Evolutionary conservation across 2,329 filamentous ascomycete genomes (phyloP).

Genomic region (Ophiostoma piceae): DNA sequence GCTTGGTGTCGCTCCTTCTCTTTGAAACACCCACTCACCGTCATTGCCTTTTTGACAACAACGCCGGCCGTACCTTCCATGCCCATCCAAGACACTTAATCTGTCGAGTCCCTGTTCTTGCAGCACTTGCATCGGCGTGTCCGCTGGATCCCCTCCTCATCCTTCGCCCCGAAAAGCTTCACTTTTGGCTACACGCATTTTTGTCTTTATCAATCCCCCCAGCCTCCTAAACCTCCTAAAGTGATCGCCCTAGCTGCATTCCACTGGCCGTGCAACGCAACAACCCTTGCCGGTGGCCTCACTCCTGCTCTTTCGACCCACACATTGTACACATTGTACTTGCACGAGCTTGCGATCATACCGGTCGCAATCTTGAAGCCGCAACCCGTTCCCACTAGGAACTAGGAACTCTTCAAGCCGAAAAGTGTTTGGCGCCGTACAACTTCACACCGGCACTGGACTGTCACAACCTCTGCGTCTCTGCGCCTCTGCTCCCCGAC

Average conservation of each 20-base stretch:
- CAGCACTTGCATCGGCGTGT: constrained; percentile 3
- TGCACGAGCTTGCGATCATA: constrained; percentile 1
- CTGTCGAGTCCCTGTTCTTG: not conserved
- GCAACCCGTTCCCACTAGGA: not conserved
- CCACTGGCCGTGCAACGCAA: not conserved
- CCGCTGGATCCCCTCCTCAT: not conserved
- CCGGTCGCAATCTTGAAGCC: not conserved
- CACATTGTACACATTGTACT: constrained; percentile 6
- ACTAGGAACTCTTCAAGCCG: not conserved
- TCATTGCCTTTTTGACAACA: constrained; percentile 16
- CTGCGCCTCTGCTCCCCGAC: not conserved
- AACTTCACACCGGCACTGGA: not conserved
- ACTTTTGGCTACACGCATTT: not conserved
- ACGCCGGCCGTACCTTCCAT: not conserved
- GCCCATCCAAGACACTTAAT: not conserved
- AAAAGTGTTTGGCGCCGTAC: not conserved
- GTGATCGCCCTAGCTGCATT: not conserved
- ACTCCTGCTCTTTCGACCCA: not conserved
- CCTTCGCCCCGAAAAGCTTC: not conserved
- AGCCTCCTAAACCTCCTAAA: not conserved
- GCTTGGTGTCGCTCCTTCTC: not conserved
- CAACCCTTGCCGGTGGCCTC: constrained; percentile 1
- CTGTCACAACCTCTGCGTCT: not conserved
- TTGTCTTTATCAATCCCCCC: not conserved
- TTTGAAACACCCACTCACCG: constrained; percentile 11